Conservation (phyloP, 2,329 filamentous ascomycete genomes). For the Leptographium flavum region DNA sequence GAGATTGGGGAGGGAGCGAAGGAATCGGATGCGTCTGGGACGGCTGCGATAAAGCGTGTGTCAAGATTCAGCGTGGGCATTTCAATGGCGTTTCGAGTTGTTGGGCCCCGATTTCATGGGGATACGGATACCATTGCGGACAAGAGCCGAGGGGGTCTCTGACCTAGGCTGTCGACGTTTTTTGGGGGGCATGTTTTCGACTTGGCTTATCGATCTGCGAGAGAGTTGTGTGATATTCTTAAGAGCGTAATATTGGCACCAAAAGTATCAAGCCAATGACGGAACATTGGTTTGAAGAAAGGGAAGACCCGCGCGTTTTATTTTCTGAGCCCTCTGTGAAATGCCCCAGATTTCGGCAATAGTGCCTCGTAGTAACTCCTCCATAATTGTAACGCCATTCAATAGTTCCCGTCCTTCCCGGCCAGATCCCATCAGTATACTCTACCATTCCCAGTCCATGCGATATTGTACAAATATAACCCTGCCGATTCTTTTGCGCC, state of each 20-base stretch:
- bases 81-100: conserved; percentile 1
- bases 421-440: background rate
- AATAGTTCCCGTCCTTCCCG: background rate
- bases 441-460: background rate
- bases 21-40: no score
- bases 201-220: background rate
- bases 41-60: background rate
- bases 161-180: background rate
- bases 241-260: background rate
- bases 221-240: background rate
- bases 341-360: background rate
- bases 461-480: background rate
- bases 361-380: no score
- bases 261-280: background rate
- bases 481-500: no score
- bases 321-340: background rate
- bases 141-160: background rate
- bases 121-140: background rate
- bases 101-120: background rate
- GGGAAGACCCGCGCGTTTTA: background rate
- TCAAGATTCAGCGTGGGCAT: conserved; percentile 3
- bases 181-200: background rate
- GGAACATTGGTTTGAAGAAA: background rate
- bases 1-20: background rate
- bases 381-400: background rate